Evolutionary conservation across 441 rosid genomes (phyloP), one percentile per base, ranked within the genome.

Genomic region (Manihot esculenta): DNA sequence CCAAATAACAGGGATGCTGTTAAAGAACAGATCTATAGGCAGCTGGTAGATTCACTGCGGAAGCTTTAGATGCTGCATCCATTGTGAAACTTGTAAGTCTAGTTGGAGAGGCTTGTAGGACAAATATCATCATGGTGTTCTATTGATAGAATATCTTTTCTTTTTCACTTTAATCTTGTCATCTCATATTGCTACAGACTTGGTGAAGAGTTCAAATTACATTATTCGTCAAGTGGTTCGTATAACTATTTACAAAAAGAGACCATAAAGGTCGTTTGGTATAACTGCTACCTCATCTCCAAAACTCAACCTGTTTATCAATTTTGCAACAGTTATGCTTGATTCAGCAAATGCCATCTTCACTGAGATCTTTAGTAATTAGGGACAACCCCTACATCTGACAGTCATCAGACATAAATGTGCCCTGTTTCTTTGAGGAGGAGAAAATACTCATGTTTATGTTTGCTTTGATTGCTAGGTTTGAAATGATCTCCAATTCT

Each of bases 1-100:
- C 74, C 73, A 41, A 72, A 74, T 68, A 88, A 86, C 71, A 83
- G 94, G 76, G 94, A 88, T 75, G 73, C 79, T 23, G 48, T 75
- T 24, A 80, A 71, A 79, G 85, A 89, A 41, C 76, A 83, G 57
- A 73, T 91, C 41, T 83, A 69, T 74, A 54, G 62, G 62, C 77
- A 79, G 18, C 68, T 88, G 71, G 77, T 69, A 13, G 80, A 74
- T 63, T 75, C 70, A 69, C 82, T 86, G 18, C 64, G 48, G 1
- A 84, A 79, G 70, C 77, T 68, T 13, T 78, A 78, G 69, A n/a
- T 41, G 27, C 63, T 49, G 56, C 60, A 50, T 35, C 33, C 33
- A 13, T 35, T 33, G 47, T 17, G 49, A 45, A 14, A 45, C 15
- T 11, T 14, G 49, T 11, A 14, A 45, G 17, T 45, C 42, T n/a